Conservation (phyloP, 441 rosid species). For the Populus hybrid region DNA sequence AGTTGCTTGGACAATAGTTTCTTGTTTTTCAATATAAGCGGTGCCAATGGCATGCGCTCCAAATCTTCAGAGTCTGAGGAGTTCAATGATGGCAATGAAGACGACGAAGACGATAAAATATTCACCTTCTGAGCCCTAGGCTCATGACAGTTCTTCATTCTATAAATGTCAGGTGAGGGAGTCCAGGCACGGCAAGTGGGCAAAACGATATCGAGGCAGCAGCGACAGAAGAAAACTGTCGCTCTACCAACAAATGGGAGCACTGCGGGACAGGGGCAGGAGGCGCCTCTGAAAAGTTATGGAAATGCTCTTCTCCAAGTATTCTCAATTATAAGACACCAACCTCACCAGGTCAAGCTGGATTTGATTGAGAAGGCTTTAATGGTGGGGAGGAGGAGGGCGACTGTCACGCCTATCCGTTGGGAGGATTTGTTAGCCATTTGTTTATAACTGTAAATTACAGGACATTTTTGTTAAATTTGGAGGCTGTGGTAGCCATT, state of each 20-base stretch:
- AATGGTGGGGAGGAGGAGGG: constrained; percentile 17
- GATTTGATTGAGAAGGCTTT: constrained; percentile 21
- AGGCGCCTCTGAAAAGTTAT: background rate
- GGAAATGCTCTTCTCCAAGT: too few relatives aligned
- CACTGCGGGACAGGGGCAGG: constrained; percentile 1
- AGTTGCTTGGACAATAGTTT: constrained; percentile 75
- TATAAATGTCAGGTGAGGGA: background rate
- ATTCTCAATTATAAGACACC: constrained; percentile 1
- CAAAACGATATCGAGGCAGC: background rate
- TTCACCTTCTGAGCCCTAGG: background rate
- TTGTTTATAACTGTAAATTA: constrained; percentile 23
- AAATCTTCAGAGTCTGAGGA: constrained; percentile 51
- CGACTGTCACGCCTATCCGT: constrained; percentile 10
- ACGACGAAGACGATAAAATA: background rate
- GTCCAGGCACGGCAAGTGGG: background rate
- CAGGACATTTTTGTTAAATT: constrained; percentile 15
- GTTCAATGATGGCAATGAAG: constrained; percentile 13
- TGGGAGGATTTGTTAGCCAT: constrained; percentile 23
- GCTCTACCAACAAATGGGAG: background rate
- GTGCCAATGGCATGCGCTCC: constrained; percentile 48
- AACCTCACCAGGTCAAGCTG: constrained; percentile 17
- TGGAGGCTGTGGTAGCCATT: constrained; percentile 7
- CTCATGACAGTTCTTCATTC: background rate
- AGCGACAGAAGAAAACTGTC: background rate
- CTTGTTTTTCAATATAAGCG: constrained; percentile 40